A percentile compares a stretch with the other conserved stretches of the same genome.
phyloP scores from a whole-genome alignment of 2,329 filamentous ascomycete genomes.

The Penicillium sp. region DNA sequence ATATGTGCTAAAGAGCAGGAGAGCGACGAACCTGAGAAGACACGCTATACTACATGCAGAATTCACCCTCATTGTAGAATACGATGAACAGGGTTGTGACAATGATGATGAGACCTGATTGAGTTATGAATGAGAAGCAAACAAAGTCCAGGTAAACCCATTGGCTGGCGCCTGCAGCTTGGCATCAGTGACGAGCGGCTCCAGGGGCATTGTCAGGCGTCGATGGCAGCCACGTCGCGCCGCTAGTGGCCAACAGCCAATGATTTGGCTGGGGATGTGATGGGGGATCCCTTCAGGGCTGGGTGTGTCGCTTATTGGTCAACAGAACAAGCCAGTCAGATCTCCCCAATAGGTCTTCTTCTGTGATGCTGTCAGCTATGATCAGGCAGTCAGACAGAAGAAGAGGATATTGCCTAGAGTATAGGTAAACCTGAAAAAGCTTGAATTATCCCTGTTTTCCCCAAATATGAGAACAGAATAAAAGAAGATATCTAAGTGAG shows the following conservation, averaged over 20 bases:
- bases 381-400: not conserved
- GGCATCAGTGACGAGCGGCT: slow-evolving; percentile 18
- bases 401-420: not conserved
- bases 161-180: slow-evolving; percentile 13
- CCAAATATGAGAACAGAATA: not conserved
- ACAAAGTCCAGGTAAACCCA: slow-evolving; percentile 1
- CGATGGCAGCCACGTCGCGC: slow-evolving; percentile 8
- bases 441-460: not conserved
- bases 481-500: not conserved
- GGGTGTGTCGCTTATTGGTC: slow-evolving; percentile 12
- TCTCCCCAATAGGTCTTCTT: not conserved
- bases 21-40: not conserved
- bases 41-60: not conserved
- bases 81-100: not conserved
- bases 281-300: slow-evolving; percentile 5
- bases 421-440: not conserved
- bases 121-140: not conserved
- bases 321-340: slow-evolving; percentile 2
- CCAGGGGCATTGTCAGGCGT: slow-evolving; percentile 17
- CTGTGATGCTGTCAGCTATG: not conserved
- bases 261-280: slow-evolving; percentile 16
- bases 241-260: slow-evolving; percentile 14
- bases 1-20: not conserved
- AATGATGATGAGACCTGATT: not conserved
- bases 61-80: not conserved